Percentiles rank a stretch among this genome's conserved stretches.
Evolutionary conservation across 148 eudicot species (phyloP).

Genomic region (Selenicereus undatus): DNA sequence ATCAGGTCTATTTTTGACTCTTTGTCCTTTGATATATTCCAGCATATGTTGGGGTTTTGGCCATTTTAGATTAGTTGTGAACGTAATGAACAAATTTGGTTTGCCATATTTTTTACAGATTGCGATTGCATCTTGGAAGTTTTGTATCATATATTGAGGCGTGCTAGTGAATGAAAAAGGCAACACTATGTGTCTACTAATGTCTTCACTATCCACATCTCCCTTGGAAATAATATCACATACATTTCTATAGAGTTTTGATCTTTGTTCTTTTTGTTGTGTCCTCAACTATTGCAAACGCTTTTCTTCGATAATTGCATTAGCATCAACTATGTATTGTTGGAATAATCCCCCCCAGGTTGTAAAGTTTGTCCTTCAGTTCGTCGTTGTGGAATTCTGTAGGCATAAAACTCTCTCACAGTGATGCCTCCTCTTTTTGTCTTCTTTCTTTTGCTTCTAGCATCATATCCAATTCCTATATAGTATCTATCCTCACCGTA

Average conservation of each 20-base stretch:
- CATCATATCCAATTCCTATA: not conserved
- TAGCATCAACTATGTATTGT: constrained; percentile 16
- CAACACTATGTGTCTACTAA: too few relatives aligned
- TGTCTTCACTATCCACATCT: too few relatives aligned
- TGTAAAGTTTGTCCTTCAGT: not conserved
- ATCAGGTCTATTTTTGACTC: not conserved
- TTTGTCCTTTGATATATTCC: not conserved
- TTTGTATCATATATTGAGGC: constrained; percentile 8
- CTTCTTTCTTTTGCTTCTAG: not conserved
- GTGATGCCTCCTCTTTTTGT: not conserved
- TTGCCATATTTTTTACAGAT: constrained; percentile 6
- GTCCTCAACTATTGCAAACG: not conserved
- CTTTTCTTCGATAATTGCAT: constrained; percentile 3
- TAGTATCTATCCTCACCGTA: not conserved
- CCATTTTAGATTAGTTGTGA: constrained; percentile 28
- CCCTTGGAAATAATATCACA: too few relatives aligned
- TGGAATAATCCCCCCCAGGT: constrained; percentile 3
- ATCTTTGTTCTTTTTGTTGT: not conserved
- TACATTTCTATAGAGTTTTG: not conserved
- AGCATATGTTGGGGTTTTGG: not conserved
- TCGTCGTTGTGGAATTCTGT: not conserved
- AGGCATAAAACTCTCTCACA: not conserved
- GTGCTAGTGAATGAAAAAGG: constrained; percentile 17
- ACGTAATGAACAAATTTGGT: constrained; percentile 23
- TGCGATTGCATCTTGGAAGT: constrained; percentile 20